Conservation (phyloP, 306 rosid species). For the Prunus salicina region DNA sequence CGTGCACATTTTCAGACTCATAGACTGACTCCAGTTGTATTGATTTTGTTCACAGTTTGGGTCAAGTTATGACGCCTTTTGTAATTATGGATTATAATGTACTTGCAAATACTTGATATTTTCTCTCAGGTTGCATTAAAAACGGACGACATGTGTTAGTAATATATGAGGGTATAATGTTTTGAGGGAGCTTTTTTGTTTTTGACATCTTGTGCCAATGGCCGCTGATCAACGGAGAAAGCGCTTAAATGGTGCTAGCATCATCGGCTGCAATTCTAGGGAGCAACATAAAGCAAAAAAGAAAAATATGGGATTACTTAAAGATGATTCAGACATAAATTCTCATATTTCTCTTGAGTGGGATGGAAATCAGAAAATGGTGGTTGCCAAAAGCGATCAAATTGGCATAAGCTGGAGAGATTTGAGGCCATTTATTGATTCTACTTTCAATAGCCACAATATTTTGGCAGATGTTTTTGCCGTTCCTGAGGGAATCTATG, state of each 20-base stretch:
- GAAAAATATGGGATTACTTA: constrained; percentile 46
- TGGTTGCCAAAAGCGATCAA: constrained; percentile 85
- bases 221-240: constrained; percentile 92
- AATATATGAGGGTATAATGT: constrained; percentile 23
- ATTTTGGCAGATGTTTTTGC: constrained; percentile 66
- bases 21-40: not conserved
- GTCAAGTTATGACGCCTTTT: not conserved
- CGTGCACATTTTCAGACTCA: not conserved
- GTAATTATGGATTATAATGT: not conserved
- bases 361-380: constrained; percentile 71
- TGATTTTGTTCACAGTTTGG: not conserved
- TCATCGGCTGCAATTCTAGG: constrained; percentile 51
- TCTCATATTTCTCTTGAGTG: constrained; percentile 80
- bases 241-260: constrained; percentile 59
- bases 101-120: not conserved
- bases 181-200: not conserved
- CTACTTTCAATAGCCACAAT: constrained; percentile 37
- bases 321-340: constrained; percentile 49
- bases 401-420: constrained; percentile 79
- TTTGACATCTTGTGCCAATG: constrained; percentile 41
- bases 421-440: constrained; percentile 46
- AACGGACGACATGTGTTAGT: constrained; percentile 14
- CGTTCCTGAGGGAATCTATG: constrained; percentile 70
- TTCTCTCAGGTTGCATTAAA: constrained; percentile 32
- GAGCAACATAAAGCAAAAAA: constrained; percentile 62